Evolutionary conservation across 2,329 filamentous ascomycete species (phyloP), one percentile per base, ranked within the genome.

Genomic region (Claviceps arundinis): DNA sequence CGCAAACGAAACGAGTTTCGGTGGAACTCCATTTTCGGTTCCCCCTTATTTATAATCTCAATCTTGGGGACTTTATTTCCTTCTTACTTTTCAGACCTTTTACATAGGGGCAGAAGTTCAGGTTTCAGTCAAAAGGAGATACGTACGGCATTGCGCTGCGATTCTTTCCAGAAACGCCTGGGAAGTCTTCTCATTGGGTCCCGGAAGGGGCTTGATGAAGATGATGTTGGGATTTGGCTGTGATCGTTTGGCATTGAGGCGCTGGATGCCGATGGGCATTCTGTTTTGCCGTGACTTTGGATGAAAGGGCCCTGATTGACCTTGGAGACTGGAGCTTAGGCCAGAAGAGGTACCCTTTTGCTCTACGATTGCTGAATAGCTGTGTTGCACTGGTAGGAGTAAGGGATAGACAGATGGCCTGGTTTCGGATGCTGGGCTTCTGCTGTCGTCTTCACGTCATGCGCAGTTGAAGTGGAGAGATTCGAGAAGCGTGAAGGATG

Each of bases 141-240:
- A 60, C 74, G 59, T 62, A 82, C 79, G 73, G 63, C 87, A 90
- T 77, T 90, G 84, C 52, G 89, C 89, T 5, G 87, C 86, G 56
- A 91, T 86, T 30, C 84, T 77, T 59, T 87, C 82, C 1, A 91
- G 72, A 56, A 86, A 89, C 54, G 85, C 81, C 58, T 83, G 80
- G 0, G 86, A 81, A 7, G 75, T 72, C 2, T 72, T 69, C 61
- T 84, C 76, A 56, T 83, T 77, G 0, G 77, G 70, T 0, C 85
- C 84, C 14, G 81, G 74, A 0, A 90, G 72, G 1, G 88, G 82
- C 61, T 89, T 89, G 70, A 95, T 91, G 71, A 95, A 95, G 63
- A 87, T 80, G 59, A 95, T 87, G 55, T 81, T 78, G 22, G 80
- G 73, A 60, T 93, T 94, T 7, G 88, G 87, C 54, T 86, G 83